A percentile compares a stretch with the other conserved stretches of the same genome.
phyloP scores from a whole-genome alignment of 306 rosid species.

The Boehmeria nivea region DNA sequence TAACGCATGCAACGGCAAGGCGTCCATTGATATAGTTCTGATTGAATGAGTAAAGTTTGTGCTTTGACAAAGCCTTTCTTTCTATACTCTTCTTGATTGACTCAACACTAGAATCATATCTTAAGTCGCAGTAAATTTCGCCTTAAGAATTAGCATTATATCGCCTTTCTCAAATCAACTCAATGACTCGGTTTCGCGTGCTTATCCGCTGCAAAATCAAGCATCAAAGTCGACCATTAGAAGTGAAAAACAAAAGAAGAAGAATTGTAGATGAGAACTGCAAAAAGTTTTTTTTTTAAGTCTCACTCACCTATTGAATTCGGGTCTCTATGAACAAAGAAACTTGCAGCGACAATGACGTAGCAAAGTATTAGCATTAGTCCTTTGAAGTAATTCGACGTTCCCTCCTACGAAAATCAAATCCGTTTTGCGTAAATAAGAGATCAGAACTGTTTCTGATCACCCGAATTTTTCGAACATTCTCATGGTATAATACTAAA shows the following conservation, averaged over 20 bases:
- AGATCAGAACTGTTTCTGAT: too few species aligned
- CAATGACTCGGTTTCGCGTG: slow-evolving; percentile 14
- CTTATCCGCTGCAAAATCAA: slow-evolving; percentile 28
- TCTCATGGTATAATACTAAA: too few species aligned
- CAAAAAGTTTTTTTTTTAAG: too few species aligned
- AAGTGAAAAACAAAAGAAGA: not conserved
- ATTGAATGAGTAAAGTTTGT: not conserved
- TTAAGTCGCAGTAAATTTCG: not conserved
- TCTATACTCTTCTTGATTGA: not conserved
- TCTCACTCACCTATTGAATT: slow-evolving; percentile 27
- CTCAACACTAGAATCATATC: too few species aligned
- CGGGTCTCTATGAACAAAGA: slow-evolving; percentile 71
- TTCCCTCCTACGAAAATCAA: slow-evolving; percentile 68
- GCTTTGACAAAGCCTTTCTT: too few species aligned
- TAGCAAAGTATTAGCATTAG: slow-evolving; percentile 79
- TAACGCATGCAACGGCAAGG: not conserved
- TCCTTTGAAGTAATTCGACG: slow-evolving; percentile 81
- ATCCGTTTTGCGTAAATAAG: not conserved
- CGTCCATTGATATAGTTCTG: too few species aligned
- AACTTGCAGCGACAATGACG: slow-evolving; percentile 80
- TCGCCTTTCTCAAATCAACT: not conserved
- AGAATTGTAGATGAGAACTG: too few species aligned
- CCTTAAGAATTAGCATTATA: not conserved
- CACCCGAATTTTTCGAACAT: too few species aligned
- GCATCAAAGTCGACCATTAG: not conserved